A percentile compares a stretch with the other conserved stretches of the same genome.
phyloP scores from a whole-genome alignment of 2,329 filamentous ascomycete genomes.

The Aspergillus sp. region DNA sequence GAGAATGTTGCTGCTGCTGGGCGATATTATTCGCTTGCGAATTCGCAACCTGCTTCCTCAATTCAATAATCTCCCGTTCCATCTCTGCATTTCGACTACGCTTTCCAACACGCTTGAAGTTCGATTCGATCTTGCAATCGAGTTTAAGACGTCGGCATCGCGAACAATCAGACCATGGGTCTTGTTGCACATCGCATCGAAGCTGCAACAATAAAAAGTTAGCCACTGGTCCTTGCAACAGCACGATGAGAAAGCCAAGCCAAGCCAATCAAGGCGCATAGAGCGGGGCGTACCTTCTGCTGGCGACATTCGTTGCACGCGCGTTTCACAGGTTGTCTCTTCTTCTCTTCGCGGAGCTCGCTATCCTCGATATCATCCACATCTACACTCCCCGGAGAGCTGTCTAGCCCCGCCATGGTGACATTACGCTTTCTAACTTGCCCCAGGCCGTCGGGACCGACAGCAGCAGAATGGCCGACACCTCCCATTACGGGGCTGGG shows the following conservation, averaged over 20 bases:
- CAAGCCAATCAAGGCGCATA: neutral
- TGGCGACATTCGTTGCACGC: constrained; percentile 65
- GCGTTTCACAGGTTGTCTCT: constrained; percentile 48
- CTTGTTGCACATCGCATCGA: constrained; percentile 60
- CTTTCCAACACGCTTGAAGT: constrained; percentile 63
- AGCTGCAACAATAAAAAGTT: constrained; percentile 41
- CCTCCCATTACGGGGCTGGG: constrained; percentile 33
- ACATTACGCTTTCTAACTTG: constrained; percentile 38
- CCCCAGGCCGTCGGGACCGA: constrained; percentile 22
- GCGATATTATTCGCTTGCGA: constrained; percentile 21
- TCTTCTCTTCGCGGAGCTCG: constrained; percentile 37
- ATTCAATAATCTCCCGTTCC: constrained; percentile 52
- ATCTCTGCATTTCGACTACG: constrained; percentile 59
- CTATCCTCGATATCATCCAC: constrained; percentile 40
- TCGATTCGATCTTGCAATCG: constrained; percentile 60
- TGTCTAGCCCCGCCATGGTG: constrained; percentile 39
- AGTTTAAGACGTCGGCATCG: constrained; percentile 58
- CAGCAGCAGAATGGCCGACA: constrained; percentile 24
- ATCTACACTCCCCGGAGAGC: constrained; percentile 42
- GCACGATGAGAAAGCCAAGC: neutral
- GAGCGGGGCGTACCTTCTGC: constrained; percentile 51
- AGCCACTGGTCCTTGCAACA: constrained; percentile 3
- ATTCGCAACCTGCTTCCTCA: constrained; percentile 42
- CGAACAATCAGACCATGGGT: constrained; percentile 56
- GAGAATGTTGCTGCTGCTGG: constrained; percentile 16